phyloP scores from a whole-genome alignment of 116 monocot species.

The Papilionanthe hybrid region DNA sequence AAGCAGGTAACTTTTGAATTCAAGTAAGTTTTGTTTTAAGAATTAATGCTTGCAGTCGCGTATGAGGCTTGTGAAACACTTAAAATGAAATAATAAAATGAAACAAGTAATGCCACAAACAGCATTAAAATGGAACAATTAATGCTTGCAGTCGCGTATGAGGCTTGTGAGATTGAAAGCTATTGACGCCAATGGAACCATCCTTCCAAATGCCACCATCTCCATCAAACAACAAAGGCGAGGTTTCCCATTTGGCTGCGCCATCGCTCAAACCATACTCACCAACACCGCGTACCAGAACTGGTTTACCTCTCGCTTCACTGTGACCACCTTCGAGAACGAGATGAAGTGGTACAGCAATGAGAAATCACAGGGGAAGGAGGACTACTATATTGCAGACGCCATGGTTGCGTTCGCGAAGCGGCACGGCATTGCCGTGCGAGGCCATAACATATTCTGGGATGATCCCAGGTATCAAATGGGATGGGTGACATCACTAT shows the following conservation, averaged over 20 bases:
- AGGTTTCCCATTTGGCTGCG: constrained; percentile 49
- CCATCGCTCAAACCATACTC: constrained; percentile 32
- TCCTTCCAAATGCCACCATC: constrained; percentile 32
- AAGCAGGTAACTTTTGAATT: constrained; percentile 28
- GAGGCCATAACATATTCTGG: constrained; percentile 80
- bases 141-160: constrained; percentile 24
- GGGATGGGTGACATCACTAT: constrained; percentile 41
- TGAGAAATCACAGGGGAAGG: constrained; percentile 22
- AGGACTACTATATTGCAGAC: constrained; percentile 46
- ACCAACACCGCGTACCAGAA: constrained; percentile 43
- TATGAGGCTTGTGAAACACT: constrained; percentile 32
- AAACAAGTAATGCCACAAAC: too few relatives aligned
- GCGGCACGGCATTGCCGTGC: constrained; percentile 34
- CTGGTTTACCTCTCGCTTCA: constrained; percentile 64
- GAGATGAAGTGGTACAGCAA: constrained; percentile 90
- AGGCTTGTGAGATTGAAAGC: constrained; percentile 32
- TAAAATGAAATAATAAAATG: too few relatives aligned
- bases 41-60: constrained; percentile 15
- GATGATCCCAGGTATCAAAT: constrained; percentile 37
- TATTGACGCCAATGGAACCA: constrained; percentile 24
- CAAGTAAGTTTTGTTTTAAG: background rate
- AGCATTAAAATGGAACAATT: too few relatives aligned
- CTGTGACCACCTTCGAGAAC: constrained; percentile 54
- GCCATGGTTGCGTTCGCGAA: constrained; percentile 55
- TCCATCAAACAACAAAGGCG: constrained; percentile 28